Base-by-base conservation (phyloP, 2,329 filamentous ascomycete genomes). In the Cercospora beticola region DNA sequence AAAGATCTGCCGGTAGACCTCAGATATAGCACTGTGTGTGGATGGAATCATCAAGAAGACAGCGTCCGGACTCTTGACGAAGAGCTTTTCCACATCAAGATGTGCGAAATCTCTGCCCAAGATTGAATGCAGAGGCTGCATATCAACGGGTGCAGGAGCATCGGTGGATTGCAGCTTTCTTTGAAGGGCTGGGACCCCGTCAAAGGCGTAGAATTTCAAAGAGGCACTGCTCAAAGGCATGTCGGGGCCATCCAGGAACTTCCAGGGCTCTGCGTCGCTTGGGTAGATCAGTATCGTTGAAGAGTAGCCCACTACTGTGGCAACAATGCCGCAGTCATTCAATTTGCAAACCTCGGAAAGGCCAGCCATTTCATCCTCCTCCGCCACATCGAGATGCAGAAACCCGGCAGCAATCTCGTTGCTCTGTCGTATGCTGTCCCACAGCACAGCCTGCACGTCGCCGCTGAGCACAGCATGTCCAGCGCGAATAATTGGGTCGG, bases 1-100 rank as follows among this genome's bases (percentile, higher is more conserved):
- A 40, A 79, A 74, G 46, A 67, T 69, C 7, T 68, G 62, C 3
- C 60, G 60, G 5, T 76, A 64, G 3, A 75, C 57, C n/a, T 72
- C 57, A 1, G 75, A 65, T 64, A 78, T 76, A 2, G 61, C 43
- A 5, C 65, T 21, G 8, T 67, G 69, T 2, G 62, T 30, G 7
- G 64, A 60, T 0, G 77, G 76, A 40, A 77, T 74, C 65, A 74
- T 74, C 23, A 78, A 62, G 58, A 76, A 79, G 8, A 77, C 73
- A 1, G 62, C 64, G 6, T 56, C 54, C 4, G 33, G 9, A 12
- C 62, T 64, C 21, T 67, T 61, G 10, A 23, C 54, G 12, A 68
- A 60, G 2, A 72, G n/a, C 9, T 23, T n/a, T 10, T 68, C 63
- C 5, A 33, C 40, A 33, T 71, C 65, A 12, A 72, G 40, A 23